Conservation (phyloP, 495 filamentous ascomycete genomes). For the Extremus antarcticus region DNA sequence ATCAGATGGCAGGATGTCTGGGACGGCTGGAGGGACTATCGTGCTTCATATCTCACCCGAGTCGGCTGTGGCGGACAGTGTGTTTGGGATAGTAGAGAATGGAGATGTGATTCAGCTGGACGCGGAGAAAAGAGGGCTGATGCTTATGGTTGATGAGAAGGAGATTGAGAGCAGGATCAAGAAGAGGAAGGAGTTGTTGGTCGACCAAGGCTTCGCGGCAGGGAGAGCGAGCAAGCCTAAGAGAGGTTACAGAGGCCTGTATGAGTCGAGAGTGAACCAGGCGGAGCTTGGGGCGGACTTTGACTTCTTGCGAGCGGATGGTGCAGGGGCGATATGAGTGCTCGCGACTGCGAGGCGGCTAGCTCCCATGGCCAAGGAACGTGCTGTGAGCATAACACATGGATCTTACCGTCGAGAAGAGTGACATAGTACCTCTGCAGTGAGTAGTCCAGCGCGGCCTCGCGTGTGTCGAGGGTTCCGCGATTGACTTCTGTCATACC, state of each 20-base stretch:
- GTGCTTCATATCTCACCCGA: slow-evolving; percentile 56
- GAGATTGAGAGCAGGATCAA: slow-evolving; percentile 13
- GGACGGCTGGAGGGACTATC: slow-evolving; percentile 60
- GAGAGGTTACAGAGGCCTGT: slow-evolving; percentile 55
- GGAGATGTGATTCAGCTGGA: slow-evolving; percentile 49
- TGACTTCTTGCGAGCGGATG: slow-evolving; percentile 48
- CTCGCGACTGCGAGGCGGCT: no score
- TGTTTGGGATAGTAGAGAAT: slow-evolving; percentile 48
- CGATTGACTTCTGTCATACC: no score
- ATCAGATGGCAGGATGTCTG: slow-evolving; percentile 57
- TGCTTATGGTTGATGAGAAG: slow-evolving; percentile 38
- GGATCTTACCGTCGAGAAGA: no score
- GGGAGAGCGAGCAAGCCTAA: slow-evolving; percentile 29
- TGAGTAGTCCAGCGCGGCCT: no score
- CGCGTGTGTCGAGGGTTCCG: no score
- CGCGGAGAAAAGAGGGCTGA: slow-evolving; percentile 35
- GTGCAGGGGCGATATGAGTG: slow-evolving; percentile 14
- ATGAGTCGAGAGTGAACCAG: slow-evolving; percentile 53
- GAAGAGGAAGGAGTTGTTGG: slow-evolving; percentile 35
- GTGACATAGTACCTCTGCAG: no score
- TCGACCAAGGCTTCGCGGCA: slow-evolving; percentile 17
- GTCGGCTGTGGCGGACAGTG: slow-evolving; percentile 29
- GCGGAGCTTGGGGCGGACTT: slow-evolving; percentile 56
- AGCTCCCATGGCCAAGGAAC: no score
- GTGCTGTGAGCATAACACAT: no score